These are phyloP conservation scores for Daedalea quercina DNA, from an alignment of 768 basidiomycete genomes.

Conservation along the genomic window DNA sequence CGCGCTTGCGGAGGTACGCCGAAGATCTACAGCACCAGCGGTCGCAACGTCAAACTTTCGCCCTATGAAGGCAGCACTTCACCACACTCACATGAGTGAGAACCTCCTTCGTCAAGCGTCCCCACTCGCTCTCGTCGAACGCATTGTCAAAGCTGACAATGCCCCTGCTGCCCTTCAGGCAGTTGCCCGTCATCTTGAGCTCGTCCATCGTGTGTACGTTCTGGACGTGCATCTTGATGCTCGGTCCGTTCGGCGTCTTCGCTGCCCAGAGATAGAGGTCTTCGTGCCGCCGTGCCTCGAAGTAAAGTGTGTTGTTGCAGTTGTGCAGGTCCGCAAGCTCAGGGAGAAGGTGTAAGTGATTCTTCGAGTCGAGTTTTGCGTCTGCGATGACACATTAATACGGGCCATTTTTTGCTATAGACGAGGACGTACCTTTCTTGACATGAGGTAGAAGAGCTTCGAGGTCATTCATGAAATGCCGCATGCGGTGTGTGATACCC, in stretches of 20 bases:
- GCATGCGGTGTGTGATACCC: conserved; percentile 93
- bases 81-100: conserved; percentile 73
- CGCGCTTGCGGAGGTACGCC: conserved; percentile 89
- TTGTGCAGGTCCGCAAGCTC: conserved; percentile 96
- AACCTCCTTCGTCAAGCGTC: conserved; percentile 82
- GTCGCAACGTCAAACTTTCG: neutral
- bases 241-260: conserved; percentile 96
- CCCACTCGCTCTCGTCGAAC: conserved; percentile 88
- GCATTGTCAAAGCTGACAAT: conserved; percentile 86
- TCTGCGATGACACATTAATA: conserved; percentile 41
- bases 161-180: conserved; percentile 91
- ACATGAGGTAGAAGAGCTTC: conserved; percentile 87
- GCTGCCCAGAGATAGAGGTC: conserved; percentile 96
- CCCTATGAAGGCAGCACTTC: neutral
- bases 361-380: conserved; percentile 96
- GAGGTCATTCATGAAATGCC: conserved; percentile 94
- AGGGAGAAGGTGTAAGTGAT: conserved; percentile 84
- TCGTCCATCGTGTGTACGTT: conserved; percentile 99
- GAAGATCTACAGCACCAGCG: conserved; percentile 62
- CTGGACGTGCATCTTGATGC: conserved; percentile 95
- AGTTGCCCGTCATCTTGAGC: conserved; percentile 98
- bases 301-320: conserved; percentile 96
- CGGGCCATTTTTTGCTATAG: neutral
- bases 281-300: conserved; percentile 93
- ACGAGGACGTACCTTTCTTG: conserved; percentile 74